Evolutionary conservation across 2,329 filamentous ascomycete species (phyloP).

Genomic region (Exophiala sideris): DNA sequence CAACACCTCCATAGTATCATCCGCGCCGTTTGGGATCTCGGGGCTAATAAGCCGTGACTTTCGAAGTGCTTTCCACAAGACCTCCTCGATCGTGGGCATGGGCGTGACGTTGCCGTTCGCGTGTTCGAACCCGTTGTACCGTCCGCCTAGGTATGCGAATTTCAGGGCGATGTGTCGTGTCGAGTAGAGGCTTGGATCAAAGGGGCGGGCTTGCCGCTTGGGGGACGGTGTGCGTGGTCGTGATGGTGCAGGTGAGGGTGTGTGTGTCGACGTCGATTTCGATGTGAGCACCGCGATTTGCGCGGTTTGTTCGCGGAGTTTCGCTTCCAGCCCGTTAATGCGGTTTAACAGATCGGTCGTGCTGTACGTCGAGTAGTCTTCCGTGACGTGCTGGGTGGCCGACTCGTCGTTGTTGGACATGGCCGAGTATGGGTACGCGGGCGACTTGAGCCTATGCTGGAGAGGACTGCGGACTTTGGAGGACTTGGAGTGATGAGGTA

Average conservation of each 20-base stretch:
- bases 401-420: not conserved
- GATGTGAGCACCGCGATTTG: constrained; percentile 28
- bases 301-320: constrained; percentile 54
- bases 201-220: constrained; percentile 42
- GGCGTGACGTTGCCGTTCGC: constrained; percentile 66
- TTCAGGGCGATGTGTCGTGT: constrained; percentile 87
- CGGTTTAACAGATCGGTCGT: constrained; percentile 65
- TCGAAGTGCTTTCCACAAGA: constrained; percentile 84
- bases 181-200: constrained; percentile 77
- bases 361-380: constrained; percentile 64
- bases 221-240: not conserved
- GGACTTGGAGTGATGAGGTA: not conserved
- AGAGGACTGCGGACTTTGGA: not conserved
- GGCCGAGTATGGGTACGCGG: not conserved
- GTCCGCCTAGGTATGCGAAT: constrained; percentile 85
- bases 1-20: constrained; percentile 44
- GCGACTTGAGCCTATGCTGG: not conserved
- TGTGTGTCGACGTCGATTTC: not conserved
- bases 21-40: constrained; percentile 43
- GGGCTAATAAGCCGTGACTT: constrained; percentile 80
- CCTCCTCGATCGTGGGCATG: constrained; percentile 83
- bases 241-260: constrained; percentile 32
- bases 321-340: constrained; percentile 64
- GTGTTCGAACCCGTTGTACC: constrained; percentile 92
- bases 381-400: not conserved